Conservation (phyloP, 768 basidiomycete genomes). For the Suillus cothurnatus region DNA sequence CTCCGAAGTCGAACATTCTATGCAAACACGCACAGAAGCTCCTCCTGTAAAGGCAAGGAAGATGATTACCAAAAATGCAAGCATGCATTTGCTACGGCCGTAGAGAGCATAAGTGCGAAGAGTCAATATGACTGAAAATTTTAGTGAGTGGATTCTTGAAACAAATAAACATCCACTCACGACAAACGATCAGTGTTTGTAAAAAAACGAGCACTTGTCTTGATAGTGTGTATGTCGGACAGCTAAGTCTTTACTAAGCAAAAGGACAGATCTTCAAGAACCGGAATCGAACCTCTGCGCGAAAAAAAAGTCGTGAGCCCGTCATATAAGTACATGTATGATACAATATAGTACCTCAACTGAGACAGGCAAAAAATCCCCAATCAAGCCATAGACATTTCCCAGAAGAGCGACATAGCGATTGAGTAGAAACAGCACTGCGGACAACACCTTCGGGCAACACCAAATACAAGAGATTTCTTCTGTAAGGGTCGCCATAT, state of each 20-base stretch:
- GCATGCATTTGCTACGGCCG: neutral
- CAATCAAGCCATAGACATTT: neutral
- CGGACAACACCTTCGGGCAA: neutral
- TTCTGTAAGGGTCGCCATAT: neutral
- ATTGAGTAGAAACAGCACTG: neutral
- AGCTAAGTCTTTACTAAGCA: neutral
- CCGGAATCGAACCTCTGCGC: neutral
- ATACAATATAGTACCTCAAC: neutral
- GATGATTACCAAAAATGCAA: neutral
- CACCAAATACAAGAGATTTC: neutral
- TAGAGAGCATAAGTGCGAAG: slow-evolving; percentile 1
- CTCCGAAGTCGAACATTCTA: neutral
- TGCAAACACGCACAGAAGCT: neutral
- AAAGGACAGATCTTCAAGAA: neutral
- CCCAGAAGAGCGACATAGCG: neutral
- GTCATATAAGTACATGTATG: neutral
- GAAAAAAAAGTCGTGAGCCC: neutral
- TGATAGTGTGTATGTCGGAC: neutral
- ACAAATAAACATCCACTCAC: neutral
- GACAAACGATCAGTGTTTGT: neutral
- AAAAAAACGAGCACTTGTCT: neutral
- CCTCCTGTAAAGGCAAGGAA: neutral
- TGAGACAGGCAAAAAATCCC: neutral
- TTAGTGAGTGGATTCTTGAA: neutral
- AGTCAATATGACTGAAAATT: neutral